These are phyloP conservation scores for Ploettnerulaceae sp. DNA, from an alignment of 2,329 filamentous ascomycete genomes.

Conservation along the genomic window DNA sequence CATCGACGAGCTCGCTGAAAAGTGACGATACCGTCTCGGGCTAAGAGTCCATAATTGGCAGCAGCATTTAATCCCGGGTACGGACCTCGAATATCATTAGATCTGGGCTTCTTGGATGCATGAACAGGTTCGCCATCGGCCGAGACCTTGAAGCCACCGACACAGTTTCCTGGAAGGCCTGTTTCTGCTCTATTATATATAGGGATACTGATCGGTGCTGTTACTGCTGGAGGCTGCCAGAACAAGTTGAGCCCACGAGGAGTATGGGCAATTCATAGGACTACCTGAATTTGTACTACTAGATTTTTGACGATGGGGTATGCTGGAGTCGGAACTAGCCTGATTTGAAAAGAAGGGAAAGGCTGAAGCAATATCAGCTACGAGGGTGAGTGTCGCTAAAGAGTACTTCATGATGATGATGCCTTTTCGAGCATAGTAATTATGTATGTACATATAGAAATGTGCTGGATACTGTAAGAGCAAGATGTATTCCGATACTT, in stretches of 20 bases:
- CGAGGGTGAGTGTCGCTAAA: conserved; percentile 16
- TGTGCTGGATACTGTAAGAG: no score
- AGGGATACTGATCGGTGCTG: conserved; percentile 35
- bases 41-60: conserved; percentile 40
- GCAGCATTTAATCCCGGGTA: conserved; percentile 40
- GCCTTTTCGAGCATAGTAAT: no score
- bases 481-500: no score
- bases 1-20: conserved; percentile 29
- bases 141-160: conserved; percentile 42
- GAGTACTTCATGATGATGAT: conserved; percentile 23
- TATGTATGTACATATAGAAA: no score
- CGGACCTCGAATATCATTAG: conserved; percentile 38
- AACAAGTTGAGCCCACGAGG: conserved; percentile 34
- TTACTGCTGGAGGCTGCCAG: conserved; percentile 36
- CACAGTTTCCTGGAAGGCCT: conserved; percentile 38
- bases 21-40: conserved; percentile 35
- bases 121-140: conserved; percentile 33
- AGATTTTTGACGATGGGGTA: conserved; percentile 35
- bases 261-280: conserved; percentile 33
- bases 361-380: conserved; percentile 25
- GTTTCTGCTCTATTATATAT: conserved; percentile 42
- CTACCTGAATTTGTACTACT: conserved; percentile 21
- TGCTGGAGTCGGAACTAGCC: conserved; percentile 36
- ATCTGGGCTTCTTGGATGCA: conserved; percentile 22
- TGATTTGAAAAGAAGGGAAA: conserved; percentile 38